Base-by-base conservation (phyloP, 208 protist species). In the Leishmania major region DNA sequence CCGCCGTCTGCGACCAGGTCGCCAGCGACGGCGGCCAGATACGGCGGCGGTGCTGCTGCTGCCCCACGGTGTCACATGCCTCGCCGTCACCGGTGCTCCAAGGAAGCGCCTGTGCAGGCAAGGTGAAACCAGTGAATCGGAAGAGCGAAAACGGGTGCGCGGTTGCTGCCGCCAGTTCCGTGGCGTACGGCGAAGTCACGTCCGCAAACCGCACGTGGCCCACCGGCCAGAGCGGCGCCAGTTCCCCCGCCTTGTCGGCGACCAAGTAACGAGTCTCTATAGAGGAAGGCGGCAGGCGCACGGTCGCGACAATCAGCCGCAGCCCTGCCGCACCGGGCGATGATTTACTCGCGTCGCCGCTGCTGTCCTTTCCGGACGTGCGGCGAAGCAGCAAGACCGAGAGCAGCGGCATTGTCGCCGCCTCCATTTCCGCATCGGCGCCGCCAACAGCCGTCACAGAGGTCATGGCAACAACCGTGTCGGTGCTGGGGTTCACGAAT, bases 201-300 rank as follows among this genome's bases (percentile, higher is more conserved):
- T 96, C 91, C 60, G 90, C 82, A 37, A 91, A 91, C 70, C 91
- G 87, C 5, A 89, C 84, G 37, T 91, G 86, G 11, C 93, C 93
- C 25, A 90, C 77, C 22, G 82, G 85, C 89, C 90, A 91, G 17
- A 87, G 73, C 45, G 75, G 72, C 43, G 82, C 60, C 3, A 85
- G 76, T 37, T 72, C 76, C 53, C 76, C 77, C 17, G 76, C 79
- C 60, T 64, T 70, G 67, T 78, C 81, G 49, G 77, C 80, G 22
- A 85, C 77, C n/a, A 81, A 76, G 60, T 55, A 40, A 62, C 31
- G 79, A 17, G 53, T 31, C 31, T 92, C 89, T 40, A 92, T 70
- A 31, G 83, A 37, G 28, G 87, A 88, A 62, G 91, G 87, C 7
- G 89, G 91, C 76, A 90, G 83, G 4, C 78, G 83, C 78, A 89